Percentiles rank a stretch among this genome's conserved stretches.
phyloP scores from a whole-genome alignment of 805 yeast species.

The Candida qinlingensis region DNA sequence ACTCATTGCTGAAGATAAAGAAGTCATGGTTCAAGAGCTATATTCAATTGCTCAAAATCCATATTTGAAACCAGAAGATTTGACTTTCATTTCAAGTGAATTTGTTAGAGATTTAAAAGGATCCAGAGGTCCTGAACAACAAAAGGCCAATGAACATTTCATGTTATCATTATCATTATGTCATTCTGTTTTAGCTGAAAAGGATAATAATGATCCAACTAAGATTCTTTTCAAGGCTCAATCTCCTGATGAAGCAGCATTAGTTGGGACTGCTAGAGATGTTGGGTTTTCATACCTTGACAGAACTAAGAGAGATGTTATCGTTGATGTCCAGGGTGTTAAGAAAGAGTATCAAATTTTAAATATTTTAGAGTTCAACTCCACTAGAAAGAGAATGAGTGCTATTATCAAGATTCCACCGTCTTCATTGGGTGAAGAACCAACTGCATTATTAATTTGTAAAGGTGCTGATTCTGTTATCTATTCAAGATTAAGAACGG shows the following conservation, averaged over 20 bases:
- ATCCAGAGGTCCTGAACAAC: constrained; percentile 44
- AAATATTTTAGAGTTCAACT: constrained; percentile 71
- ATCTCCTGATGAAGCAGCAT: constrained; percentile 84
- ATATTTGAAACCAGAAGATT: constrained; percentile 48
- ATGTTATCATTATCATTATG: constrained; percentile 74
- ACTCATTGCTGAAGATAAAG: constrained; percentile 52
- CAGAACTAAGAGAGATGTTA: constrained; percentile 62
- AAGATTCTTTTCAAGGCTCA: constrained; percentile 63
- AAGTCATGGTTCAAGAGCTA: constrained; percentile 49
- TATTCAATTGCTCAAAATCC: constrained; percentile 33
- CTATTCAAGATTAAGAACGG: constrained; percentile 54
- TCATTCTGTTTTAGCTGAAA: constrained; percentile 72
- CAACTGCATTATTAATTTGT: constrained; percentile 63
- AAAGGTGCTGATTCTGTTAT: constrained; percentile 85
- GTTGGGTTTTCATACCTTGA: constrained; percentile 64
- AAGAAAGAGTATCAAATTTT: constrained; percentile 66
- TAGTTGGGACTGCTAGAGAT: constrained; percentile 77
- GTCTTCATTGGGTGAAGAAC: constrained; percentile 37
- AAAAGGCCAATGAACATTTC: constrained; percentile 61
- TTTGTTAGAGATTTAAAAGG: constrained; percentile 61
- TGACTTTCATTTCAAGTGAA: constrained; percentile 65
- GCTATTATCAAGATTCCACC: constrained; percentile 68
- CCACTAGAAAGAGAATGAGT: constrained; percentile 86
- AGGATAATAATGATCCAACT: constrained; percentile 53
- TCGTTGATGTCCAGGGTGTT: constrained; percentile 65